Evolutionary conservation across 1,139 yeast genomes (phyloP).

Genomic region (Pichia sp.): DNA sequence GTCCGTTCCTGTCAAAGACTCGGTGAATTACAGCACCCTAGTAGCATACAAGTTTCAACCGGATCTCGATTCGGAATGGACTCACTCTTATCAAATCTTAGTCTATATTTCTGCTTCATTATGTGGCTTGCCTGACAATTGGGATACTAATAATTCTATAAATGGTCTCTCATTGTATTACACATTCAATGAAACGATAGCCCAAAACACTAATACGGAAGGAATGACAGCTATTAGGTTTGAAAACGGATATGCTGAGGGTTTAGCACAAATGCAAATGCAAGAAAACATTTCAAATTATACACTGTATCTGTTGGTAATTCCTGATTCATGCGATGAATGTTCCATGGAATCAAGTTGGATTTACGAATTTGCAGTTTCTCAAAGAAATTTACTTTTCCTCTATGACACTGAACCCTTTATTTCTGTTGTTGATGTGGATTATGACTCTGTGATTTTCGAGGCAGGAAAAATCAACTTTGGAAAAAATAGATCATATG

Average conservation of each 20-base stretch:
- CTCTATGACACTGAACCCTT: conserved; percentile 65
- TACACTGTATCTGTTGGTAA: conserved; percentile 47
- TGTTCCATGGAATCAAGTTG: conserved; percentile 38
- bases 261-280: conserved; percentile 42
- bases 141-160: conserved; percentile 29
- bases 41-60: conserved; percentile 14
- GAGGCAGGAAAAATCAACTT: conserved; percentile 26
- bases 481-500: conserved; percentile 31
- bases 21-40: conserved; percentile 11
- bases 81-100: conserved; percentile 47
- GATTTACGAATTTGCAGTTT: conserved; percentile 66
- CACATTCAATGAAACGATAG: conserved; percentile 38
- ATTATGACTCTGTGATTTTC: conserved; percentile 64
- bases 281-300: conserved; percentile 23
- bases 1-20: conserved; percentile 18
- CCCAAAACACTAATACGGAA: conserved; percentile 35
- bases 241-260: conserved; percentile 54
- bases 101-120: conserved; percentile 60
- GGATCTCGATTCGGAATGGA: conserved; percentile 3
- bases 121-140: conserved; percentile 44
- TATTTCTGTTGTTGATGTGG: conserved; percentile 68
- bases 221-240: conserved; percentile 31
- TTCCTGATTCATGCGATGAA: conserved; percentile 39
- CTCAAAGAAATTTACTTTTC: conserved; percentile 61
- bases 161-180: conserved; percentile 44